phyloP scores from a whole-genome alignment of 75 land plant species.

The Adiantum capillusveneris region DNA sequence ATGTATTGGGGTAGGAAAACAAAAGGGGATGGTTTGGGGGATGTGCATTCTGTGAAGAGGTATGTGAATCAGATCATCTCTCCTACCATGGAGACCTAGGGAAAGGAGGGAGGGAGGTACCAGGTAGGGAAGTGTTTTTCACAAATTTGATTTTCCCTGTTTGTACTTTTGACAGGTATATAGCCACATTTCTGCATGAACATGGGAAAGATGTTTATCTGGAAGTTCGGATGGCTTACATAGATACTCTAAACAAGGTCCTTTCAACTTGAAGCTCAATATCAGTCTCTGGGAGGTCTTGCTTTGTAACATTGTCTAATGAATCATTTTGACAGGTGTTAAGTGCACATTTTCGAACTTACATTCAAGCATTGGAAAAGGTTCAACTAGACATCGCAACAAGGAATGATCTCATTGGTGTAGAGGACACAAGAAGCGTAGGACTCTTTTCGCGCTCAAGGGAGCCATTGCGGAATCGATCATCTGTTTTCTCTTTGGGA shows the following conservation, averaged over 20 bases:
- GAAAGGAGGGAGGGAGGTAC: no score
- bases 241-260: slow-evolving; percentile 99
- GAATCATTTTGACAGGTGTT: background rate
- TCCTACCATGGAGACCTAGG: no score
- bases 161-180: slow-evolving; percentile 42
- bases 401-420: slow-evolving; percentile 85
- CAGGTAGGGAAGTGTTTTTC: no score
- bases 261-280: background rate
- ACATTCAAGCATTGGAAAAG: slow-evolving; percentile 93
- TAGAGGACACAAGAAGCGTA: slow-evolving; percentile 68
- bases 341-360: slow-evolving; percentile 95
- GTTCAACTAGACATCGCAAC: slow-evolving; percentile 92
- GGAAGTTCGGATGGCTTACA: slow-evolving; percentile 87
- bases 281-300: background rate
- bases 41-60: no score
- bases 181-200: slow-evolving; percentile 71
- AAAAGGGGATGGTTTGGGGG: no score
- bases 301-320: background rate
- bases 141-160: no score
- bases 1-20: no score
- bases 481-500: slow-evolving; percentile 94
- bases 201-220: slow-evolving; percentile 87
- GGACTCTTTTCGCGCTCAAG: slow-evolving; percentile 74
- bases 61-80: no score
- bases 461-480: slow-evolving; percentile 84